phyloP scores from a whole-genome alignment of 306 rosid species.

The Cicer yamashitae region DNA sequence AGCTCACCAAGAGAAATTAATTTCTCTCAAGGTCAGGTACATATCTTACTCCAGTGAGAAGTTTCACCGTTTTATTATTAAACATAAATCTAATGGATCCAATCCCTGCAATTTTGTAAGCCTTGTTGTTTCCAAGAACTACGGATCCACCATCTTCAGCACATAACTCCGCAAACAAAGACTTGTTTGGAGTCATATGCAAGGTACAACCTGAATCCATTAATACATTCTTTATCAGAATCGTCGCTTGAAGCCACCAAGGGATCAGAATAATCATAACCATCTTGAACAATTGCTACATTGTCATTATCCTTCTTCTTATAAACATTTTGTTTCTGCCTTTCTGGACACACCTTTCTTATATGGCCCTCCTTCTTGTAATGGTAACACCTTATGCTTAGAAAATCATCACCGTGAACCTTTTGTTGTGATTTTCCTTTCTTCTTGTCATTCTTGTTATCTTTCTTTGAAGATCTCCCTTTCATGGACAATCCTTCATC shows the following conservation, averaged over 20 bases:
- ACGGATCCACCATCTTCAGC: neutral
- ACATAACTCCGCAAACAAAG: neutral
- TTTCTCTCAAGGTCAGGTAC: neutral
- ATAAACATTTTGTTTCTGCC: neutral
- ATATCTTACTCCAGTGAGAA: neutral
- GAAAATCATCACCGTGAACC: neutral
- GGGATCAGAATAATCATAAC: neutral
- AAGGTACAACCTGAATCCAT: neutral
- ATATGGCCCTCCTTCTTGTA: neutral
- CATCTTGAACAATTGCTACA: neutral
- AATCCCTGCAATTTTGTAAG: neutral
- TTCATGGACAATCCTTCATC: neutral
- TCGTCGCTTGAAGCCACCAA: too few relatives aligned
- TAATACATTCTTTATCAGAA: too few relatives aligned
- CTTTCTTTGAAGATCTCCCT: neutral
- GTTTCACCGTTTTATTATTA: neutral
- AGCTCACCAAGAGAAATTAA: neutral
- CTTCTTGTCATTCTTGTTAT: neutral
- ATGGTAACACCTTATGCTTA: neutral
- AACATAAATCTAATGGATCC: neutral
- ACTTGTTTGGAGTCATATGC: neutral
- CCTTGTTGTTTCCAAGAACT: neutral
- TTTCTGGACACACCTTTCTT: neutral
- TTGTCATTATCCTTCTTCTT: neutral
- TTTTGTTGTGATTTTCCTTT: neutral